phyloP scores from a whole-genome alignment of 345 rosid species.

The Litchi chinensis region DNA sequence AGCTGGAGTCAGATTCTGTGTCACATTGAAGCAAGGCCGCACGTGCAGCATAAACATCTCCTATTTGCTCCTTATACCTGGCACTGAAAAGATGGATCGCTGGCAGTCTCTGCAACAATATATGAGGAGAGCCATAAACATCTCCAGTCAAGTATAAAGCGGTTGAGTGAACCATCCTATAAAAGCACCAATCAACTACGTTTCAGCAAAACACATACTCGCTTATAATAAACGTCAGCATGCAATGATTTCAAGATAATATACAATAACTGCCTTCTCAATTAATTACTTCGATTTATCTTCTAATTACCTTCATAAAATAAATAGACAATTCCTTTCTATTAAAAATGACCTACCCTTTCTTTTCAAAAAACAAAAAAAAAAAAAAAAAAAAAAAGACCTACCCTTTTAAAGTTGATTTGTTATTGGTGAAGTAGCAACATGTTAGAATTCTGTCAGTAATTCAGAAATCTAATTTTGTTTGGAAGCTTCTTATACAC shows the following conservation, averaged over 20 bases:
- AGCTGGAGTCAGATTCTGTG: slow-evolving; percentile 53
- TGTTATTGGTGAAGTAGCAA: neutral
- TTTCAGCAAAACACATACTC: slow-evolving; percentile 22
- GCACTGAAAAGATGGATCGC: slow-evolving; percentile 69
- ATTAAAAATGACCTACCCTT: neutral
- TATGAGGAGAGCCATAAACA: slow-evolving; percentile 31
- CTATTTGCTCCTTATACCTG: slow-evolving; percentile 72
- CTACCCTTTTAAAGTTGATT: neutral
- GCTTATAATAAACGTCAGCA: slow-evolving; percentile 3
- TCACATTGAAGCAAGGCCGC: slow-evolving; percentile 56
- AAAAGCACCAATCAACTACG: slow-evolving; percentile 22
- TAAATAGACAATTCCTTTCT: neutral
- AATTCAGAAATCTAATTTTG: neutral
- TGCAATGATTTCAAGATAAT: neutral
- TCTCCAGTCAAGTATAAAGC: slow-evolving; percentile 30
- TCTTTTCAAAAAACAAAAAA: too few relatives aligned
- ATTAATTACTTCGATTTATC: neutral
- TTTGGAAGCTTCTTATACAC: neutral
- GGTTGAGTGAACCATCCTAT: slow-evolving; percentile 28
- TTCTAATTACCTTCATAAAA: neutral
- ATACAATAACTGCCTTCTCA: neutral
- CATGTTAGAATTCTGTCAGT: too few relatives aligned
- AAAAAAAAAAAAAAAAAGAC: too few relatives aligned
- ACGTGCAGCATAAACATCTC: slow-evolving; percentile 61
- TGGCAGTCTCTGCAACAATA: slow-evolving; percentile 61